Base-by-base conservation (phyloP, 148 eudicot genomes). In the Beta vulgaris region DNA sequence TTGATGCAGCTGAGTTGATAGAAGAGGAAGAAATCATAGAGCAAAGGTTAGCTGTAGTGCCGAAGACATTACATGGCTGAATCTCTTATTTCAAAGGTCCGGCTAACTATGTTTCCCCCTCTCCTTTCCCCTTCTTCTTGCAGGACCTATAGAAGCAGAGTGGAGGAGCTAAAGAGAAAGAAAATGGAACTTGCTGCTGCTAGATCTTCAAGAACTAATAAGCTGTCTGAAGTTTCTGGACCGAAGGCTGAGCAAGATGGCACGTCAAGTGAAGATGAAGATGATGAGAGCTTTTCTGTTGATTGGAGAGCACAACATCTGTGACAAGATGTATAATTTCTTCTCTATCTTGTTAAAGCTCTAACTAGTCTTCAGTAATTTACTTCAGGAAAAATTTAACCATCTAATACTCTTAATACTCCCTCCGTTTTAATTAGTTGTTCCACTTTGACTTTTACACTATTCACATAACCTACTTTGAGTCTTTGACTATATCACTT, bases 251-350 rank as follows among this genome's bases (percentile, higher is more conserved):
- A 75, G 18, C 77, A 80, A 63, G 95, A 90, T 77, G 87, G 87
- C 75, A 86, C 80, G 57, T 90, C 97, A 26, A 87, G 85, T 66
- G 97, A 91, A 18, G 85, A 82, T 67, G 88, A 91, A 67, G 93
- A 87, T 62, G 85, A 83, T 40, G 78, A 80, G 71, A 79, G 74
- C 72, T 86, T 88, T 51, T 71, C 90, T 34, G 93, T 91, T 72
- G 97, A 93, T 79, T 93, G 98, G 98, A 89, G 98, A 82, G 91
- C 98, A 69, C 88, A 93, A 71, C 94, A 88, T 76, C 78, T 91
- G 54, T 93, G 83, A 84, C 54, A 53, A 2, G n/a, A 11, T 64
- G 59, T 57, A 14, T 61, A 5, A 46, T 7, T 25, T 2, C 28
- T 19, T 23, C 18, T 40, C 10, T n/a, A 4, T 65, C 8, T 40